These are phyloP conservation scores for Eimeria praecox DNA, from an alignment of 169 alveolate species.

Conservation along the genomic window DNA sequence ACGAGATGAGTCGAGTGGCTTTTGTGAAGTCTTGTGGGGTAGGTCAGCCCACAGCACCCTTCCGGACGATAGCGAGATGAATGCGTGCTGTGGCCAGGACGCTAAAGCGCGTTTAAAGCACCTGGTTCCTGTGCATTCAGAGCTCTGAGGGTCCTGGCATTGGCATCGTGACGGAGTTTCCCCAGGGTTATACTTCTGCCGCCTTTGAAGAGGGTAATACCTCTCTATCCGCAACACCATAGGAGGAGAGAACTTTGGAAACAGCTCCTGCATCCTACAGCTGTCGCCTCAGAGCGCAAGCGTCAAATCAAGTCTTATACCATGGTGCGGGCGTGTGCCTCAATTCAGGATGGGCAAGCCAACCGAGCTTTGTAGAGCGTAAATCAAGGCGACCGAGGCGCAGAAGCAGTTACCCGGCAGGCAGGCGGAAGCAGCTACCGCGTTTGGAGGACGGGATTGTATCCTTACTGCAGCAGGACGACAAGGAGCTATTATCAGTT, in stretches of 20 bases:
- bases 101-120: no score
- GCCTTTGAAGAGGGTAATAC: not conserved
- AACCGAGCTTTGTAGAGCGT: not conserved
- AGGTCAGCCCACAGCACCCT: not conserved
- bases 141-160: slow-evolving; percentile 60
- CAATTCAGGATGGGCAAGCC: not conserved
- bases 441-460: not conserved
- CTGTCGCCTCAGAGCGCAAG: not conserved
- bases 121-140: slow-evolving; percentile 39
- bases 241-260: not conserved
- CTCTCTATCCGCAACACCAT: not conserved
- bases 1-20: slow-evolving; percentile 43
- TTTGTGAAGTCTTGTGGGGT: slow-evolving; percentile 76
- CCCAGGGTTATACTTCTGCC: slow-evolving; percentile 9
- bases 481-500: not conserved
- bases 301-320: not conserved
- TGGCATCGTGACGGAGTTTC: slow-evolving; percentile 58
- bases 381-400: not conserved
- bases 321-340: not conserved
- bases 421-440: not conserved
- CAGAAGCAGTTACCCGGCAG: not conserved
- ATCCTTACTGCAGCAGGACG: not conserved
- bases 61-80: not conserved
- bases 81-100: not conserved
- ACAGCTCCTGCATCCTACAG: not conserved